Base-by-base conservation (phyloP, 129 eudicot species). In the Centaurea solstitialis region DNA sequence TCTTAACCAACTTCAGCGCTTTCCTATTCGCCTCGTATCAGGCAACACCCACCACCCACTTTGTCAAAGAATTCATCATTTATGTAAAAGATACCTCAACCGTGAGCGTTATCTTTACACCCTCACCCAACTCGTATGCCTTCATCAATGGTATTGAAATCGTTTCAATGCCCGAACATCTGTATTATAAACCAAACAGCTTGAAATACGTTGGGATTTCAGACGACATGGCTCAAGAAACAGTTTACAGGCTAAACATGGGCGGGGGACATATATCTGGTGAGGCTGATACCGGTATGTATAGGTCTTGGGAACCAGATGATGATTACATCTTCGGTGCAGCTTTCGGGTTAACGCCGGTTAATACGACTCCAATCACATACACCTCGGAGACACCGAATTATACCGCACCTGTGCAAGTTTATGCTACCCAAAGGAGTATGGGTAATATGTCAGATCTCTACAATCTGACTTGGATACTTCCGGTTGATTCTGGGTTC, bases 401-500 rank as follows among this genome's bases (percentile, higher is more conserved):
- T 50, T 88, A 85, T 28, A 78, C 79, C 11, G 87, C 87, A 9
- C 92, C 92, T 35, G 77, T 35, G 53, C 3, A 3, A 18, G 87
- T 88, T 21, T 88, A 88, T 77, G 64, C 59, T 7, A 79, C 86
- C n/a, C 68, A 86, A 0, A 79, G 89, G 70, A 50, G 74, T 7
- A 85, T 83, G 87, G 81, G 68, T 2, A 26, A 80, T 1, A n/a
- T 2, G 50, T 78, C 77, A 5, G 5, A 23, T 2, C 12, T 0
- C 6, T 70, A 43, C 62, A 83, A 85, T 23, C 24, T 89, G 71
- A 75, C 81, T 0, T 89, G 92, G 92, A n/a, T 1, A 1, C 78
- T 89, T 72, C 81, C 85, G 0, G 86, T 89, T 57, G 90, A 89
- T 76, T 66, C 90, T 5, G 90, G 86, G 76, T 86, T 81, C 62